These are phyloP conservation scores for Tylopilus rubrobrunneus DNA, from an alignment of 768 basidiomycete species.

Conservation along the genomic window DNA sequence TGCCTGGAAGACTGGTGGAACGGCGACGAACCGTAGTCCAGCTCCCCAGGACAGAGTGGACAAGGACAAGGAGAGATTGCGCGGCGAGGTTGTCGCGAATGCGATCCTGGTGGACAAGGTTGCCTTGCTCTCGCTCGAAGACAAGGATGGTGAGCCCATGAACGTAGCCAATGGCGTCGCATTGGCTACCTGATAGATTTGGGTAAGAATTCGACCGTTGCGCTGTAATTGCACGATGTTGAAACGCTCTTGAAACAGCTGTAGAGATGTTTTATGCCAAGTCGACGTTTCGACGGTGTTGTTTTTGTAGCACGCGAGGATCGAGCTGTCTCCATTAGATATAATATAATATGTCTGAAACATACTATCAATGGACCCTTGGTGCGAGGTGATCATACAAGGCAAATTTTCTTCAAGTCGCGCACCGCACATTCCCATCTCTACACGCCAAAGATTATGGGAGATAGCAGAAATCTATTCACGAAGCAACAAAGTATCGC, in stretches of 20 bases:
- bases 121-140: conserved; percentile 35
- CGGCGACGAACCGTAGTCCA: conserved; percentile 11
- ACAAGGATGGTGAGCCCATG: conserved; percentile 14
- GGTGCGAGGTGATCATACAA: too few relatives aligned
- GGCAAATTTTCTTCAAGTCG: too few relatives aligned
- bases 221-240: not conserved
- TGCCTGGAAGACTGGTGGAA: conserved; percentile 19
- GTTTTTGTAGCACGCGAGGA: conserved; percentile 19
- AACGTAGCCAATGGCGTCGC: conserved; percentile 17
- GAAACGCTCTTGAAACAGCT: conserved; percentile 10
- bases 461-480: too few relatives aligned
- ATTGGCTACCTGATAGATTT: conserved; percentile 27
- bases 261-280: conserved; percentile 16
- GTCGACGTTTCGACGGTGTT: conserved; percentile 29
- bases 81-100: conserved; percentile 33
- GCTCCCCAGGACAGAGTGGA: conserved; percentile 21
- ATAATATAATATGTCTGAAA: conserved; percentile 34
- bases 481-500: too few relatives aligned
- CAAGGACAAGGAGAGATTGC: conserved; percentile 34
- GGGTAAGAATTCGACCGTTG: conserved; percentile 11
- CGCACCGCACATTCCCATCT: too few relatives aligned
- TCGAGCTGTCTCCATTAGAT: conserved; percentile 23
- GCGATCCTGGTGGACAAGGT: conserved; percentile 38
- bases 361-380: conserved; percentile 8
- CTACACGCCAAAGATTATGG: too few relatives aligned